Evolutionary conservation across 495 filamentous ascomycete genomes (phyloP).

Genomic region (Penicillium canescens): DNA sequence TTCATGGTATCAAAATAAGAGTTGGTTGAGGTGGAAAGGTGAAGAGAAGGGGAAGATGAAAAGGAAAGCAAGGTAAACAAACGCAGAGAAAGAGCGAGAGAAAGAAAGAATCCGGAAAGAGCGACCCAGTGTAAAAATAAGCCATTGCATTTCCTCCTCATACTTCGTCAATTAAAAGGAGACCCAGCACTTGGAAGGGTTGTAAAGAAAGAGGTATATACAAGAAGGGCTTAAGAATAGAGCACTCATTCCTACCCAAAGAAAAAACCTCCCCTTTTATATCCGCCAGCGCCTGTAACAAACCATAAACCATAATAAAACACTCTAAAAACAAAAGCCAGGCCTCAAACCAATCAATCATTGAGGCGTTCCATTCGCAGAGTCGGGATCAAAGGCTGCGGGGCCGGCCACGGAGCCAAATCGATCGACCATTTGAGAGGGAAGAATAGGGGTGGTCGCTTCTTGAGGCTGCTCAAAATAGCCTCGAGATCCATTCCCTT

Average conservation of each 20-base stretch:
- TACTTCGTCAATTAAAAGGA: conserved; percentile 13
- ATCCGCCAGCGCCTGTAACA: conserved; percentile 27
- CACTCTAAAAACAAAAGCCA: conserved; percentile 8
- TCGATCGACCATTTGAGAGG: conserved; percentile 42
- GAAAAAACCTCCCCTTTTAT: conserved; percentile 20
- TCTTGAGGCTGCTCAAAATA: conserved; percentile 41
- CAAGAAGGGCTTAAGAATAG: conserved; percentile 23
- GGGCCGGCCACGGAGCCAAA: conserved; percentile 32
- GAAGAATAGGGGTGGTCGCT: conserved; percentile 39
- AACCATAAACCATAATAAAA: conserved; percentile 19
- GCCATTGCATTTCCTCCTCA: conserved; percentile 7
- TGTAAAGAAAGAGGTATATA: conserved; percentile 19
- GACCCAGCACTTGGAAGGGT: conserved; percentile 5
- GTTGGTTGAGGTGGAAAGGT: background rate
- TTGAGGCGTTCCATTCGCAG: conserved; percentile 37
- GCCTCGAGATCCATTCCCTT: conserved; percentile 33
- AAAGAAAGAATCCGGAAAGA: conserved; percentile 5
- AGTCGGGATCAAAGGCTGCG: conserved; percentile 31
- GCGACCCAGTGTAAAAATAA: conserved; percentile 5
- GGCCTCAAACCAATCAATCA: conserved; percentile 23
- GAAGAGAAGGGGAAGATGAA: conserved; percentile 1
- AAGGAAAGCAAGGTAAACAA: conserved; percentile 3
- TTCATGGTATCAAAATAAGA: background rate
- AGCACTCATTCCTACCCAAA: conserved; percentile 18
- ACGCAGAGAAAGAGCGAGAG: background rate